Conservation (phyloP, 805 yeast genomes). For the Starmerella powellii region DNA sequence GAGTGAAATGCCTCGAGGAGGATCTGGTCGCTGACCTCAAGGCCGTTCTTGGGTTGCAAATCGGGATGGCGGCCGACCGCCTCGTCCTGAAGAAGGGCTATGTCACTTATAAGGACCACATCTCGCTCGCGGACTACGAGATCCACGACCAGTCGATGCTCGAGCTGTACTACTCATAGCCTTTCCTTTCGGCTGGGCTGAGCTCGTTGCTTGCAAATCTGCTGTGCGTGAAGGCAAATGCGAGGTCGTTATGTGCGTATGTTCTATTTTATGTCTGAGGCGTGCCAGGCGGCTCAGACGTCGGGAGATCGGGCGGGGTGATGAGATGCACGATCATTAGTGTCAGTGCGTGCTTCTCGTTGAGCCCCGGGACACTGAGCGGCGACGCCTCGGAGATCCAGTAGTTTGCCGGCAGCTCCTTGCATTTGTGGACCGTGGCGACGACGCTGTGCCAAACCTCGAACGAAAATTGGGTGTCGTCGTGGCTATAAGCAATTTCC, state of each 20-base stretch:
- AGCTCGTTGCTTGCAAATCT: too few relatives aligned
- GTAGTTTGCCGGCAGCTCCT: conserved; percentile 8
- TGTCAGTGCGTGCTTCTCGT: conserved; percentile 11
- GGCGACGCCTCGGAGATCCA: conserved; percentile 22
- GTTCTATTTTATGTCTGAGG: too few relatives aligned
- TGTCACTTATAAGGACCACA: conserved; percentile 75
- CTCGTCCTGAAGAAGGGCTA: conserved; percentile 72
- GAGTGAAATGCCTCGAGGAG: conserved; percentile 70
- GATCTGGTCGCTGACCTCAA: conserved; percentile 88
- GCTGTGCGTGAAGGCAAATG: too few relatives aligned
- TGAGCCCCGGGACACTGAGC: conserved; percentile 4
- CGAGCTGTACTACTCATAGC: conserved; percentile 42
- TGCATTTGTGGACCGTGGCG: not conserved
- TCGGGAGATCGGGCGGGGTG: not conserved
- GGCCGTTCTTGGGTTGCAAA: conserved; percentile 66
- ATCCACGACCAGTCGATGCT: conserved; percentile 78
- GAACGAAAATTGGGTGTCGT: conserved; percentile 1
- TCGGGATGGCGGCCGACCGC: conserved; percentile 60
- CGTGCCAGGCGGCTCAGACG: too few relatives aligned
- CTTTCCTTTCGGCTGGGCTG: not conserved
- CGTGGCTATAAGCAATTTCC: not conserved
- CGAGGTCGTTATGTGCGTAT: too few relatives aligned
- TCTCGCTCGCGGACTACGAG: conserved; percentile 86
- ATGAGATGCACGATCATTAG: conserved; percentile 2
- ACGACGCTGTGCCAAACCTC: conserved; percentile 13